Evolutionary conservation across 257 asterid genomes (phyloP).

Genomic region (Rubia yunnanensis): DNA sequence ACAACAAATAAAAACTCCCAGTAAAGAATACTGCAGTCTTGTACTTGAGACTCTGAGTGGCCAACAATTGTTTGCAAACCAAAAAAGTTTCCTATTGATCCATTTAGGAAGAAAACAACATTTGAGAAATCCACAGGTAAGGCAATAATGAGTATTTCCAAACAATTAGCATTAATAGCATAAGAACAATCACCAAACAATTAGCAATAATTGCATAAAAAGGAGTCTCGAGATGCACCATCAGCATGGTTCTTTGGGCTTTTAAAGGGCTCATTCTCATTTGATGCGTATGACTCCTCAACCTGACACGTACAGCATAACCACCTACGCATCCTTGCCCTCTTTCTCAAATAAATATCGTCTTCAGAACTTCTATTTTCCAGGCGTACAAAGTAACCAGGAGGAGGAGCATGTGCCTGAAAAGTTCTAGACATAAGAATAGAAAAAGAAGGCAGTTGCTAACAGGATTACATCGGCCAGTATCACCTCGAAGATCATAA

Average conservation of each 20-base stretch:
- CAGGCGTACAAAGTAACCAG: constrained; percentile 52
- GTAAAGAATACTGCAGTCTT: background rate
- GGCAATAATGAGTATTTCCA: background rate
- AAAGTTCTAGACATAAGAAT: constrained; percentile 6
- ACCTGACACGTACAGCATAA: constrained; percentile 62
- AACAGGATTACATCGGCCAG: background rate
- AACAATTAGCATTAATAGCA: background rate
- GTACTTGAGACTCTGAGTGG: background rate
- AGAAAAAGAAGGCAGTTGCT: background rate
- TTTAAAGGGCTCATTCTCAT: constrained; percentile 64
- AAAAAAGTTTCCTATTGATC: background rate
- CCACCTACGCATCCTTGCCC: constrained; percentile 86
- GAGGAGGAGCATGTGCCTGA: constrained; percentile 68
- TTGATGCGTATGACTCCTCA: constrained; percentile 56
- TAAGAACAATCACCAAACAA: background rate
- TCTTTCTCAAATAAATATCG: constrained; percentile 45
- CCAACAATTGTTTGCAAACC: background rate
- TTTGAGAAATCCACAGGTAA: background rate
- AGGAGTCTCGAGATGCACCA: constrained; percentile 32
- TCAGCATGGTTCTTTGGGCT: constrained; percentile 52
- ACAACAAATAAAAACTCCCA: background rate
- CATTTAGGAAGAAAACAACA: background rate
- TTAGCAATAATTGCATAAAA: constrained; percentile 3
- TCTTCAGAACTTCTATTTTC: constrained; percentile 43
- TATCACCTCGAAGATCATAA: background rate